Conservation (phyloP, 805 yeast genomes). For the Metschnikowia koreensis region DNA sequence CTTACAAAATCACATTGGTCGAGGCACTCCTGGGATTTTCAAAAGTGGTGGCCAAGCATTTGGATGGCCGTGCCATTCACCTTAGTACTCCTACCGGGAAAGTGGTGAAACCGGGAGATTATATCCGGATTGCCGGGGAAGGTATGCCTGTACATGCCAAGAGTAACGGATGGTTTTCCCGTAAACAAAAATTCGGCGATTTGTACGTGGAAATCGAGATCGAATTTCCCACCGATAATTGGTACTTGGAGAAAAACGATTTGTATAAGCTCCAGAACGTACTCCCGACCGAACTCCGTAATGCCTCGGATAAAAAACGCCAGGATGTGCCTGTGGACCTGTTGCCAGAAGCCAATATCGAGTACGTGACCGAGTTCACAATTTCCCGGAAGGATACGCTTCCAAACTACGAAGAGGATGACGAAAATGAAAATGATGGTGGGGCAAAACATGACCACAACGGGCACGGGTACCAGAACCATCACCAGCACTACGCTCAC, state of each 20-base stretch:
- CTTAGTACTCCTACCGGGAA: conserved; percentile 71
- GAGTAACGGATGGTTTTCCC: conserved; percentile 19
- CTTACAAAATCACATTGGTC: conserved; percentile 58
- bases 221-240: conserved; percentile 80
- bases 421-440: no score
- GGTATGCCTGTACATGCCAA: conserved; percentile 73
- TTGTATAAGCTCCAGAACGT: conserved; percentile 50
- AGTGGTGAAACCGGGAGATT: conserved; percentile 76
- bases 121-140: conserved; percentile 60
- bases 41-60: conserved; percentile 60
- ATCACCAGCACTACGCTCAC: conserved; percentile 13
- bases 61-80: conserved; percentile 75
- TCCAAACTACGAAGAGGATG: conserved; percentile 28
- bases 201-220: conserved; percentile 67
- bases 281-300: conserved; percentile 43
- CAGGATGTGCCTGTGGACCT: conserved; percentile 27
- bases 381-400: conserved; percentile 25
- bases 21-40: conserved; percentile 87
- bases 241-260: conserved; percentile 78
- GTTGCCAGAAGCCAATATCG: conserved; percentile 38
- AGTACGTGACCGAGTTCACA: conserved; percentile 34
- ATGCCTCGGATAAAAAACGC: conserved; percentile 20
- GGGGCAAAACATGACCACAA: not conserved
- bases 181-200: conserved; percentile 53
- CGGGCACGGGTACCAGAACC: conserved; percentile 12